Conservation (phyloP, 2,329 filamentous ascomycete genomes). For the Fusarium verrucosum region DNA sequence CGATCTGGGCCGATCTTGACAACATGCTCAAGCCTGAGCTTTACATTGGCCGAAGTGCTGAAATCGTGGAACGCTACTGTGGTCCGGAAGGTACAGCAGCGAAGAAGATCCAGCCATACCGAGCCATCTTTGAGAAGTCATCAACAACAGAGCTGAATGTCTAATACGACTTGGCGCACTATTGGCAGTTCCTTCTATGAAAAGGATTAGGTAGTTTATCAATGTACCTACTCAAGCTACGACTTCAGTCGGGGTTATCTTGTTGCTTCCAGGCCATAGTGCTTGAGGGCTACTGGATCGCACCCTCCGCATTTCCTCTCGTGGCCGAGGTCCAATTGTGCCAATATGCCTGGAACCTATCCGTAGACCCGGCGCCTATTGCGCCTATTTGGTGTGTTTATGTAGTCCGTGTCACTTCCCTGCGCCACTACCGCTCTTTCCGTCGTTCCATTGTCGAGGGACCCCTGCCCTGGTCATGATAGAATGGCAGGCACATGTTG, state of each 20-base stretch:
- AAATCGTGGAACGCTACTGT: conserved; percentile 31
- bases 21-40: conserved; percentile 22
- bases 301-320: no score
- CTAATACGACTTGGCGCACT: neutral
- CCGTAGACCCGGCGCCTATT: no score
- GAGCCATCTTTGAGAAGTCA: conserved; percentile 13
- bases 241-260: no score
- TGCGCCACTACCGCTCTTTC: conserved; percentile 6
- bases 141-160: conserved; percentile 20
- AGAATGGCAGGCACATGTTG: neutral
- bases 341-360: no score
- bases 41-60: conserved; percentile 25
- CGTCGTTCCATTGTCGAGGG: neutral
- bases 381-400: no score
- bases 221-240: no score
- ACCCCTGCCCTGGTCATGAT: neutral
- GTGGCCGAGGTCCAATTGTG: no score
- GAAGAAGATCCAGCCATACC: conserved; percentile 24
- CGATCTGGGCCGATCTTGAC: conserved; percentile 31
- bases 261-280: no score
- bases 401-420: no score
- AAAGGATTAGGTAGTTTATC: no score
- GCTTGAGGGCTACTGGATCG: no score
- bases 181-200: no score
- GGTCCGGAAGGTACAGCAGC: conserved; percentile 12